Evolutionary conservation across 2,329 filamentous ascomycete species (phyloP).

Genomic region (Pseudofabraea citricarpa): DNA sequence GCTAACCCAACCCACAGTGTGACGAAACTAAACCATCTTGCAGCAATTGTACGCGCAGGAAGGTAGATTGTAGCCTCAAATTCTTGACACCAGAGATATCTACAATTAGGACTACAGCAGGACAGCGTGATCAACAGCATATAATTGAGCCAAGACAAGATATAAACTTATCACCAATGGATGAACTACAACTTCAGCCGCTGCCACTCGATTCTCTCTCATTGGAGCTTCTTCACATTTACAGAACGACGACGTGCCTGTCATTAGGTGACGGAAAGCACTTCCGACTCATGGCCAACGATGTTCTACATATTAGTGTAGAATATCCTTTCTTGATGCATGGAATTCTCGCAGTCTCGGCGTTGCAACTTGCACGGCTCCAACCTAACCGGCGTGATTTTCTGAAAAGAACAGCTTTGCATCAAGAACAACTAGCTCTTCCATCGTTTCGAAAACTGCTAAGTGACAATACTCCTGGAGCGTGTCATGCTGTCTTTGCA

Average conservation of each 20-base stretch:
- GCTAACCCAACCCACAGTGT: constrained; percentile 7
- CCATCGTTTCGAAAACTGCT: constrained; percentile 7
- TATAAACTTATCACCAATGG: constrained; percentile 1
- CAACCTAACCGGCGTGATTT: constrained; percentile 8
- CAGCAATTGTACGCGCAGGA: constrained; percentile 9
- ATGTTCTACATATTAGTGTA: constrained; percentile 11
- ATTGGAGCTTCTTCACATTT: constrained; percentile 11
- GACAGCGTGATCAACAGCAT: background rate
- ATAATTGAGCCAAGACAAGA: background rate
- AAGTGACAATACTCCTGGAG: background rate
- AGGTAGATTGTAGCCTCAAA: constrained; percentile 9
- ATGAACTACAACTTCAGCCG: constrained; percentile 3
- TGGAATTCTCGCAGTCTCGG: constrained; percentile 23
- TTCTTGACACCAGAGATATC: constrained; percentile 6
- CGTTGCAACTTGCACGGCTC: constrained; percentile 18
- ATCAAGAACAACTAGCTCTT: constrained; percentile 6
- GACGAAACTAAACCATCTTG: constrained; percentile 13
- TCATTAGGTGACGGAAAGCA: constrained; percentile 2
- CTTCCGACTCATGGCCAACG: constrained; percentile 5
- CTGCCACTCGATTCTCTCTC: constrained; percentile 2
- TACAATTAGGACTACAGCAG: background rate
- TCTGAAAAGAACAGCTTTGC: constrained; percentile 5
- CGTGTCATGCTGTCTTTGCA: constrained; percentile 11
- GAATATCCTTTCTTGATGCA: constrained; percentile 12
- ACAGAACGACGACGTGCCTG: constrained; percentile 2